Base-by-base conservation (phyloP, 495 filamentous ascomycete species). In the Aspergillus nidulans region DNA sequence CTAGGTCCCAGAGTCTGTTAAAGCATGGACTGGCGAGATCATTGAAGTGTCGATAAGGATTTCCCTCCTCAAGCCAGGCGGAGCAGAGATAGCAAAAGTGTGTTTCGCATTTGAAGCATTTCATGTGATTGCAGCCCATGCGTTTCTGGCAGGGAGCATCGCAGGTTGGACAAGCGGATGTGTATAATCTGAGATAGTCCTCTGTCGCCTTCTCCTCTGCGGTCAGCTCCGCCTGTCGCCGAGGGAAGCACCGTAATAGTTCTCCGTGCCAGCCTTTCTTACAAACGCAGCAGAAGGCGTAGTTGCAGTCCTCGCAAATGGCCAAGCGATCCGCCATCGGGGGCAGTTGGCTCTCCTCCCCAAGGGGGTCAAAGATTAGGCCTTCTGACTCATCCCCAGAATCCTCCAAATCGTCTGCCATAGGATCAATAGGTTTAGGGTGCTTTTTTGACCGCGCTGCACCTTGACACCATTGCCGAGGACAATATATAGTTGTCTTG, bases 41-140 rank as follows among this genome's bases (percentile, higher is more conserved):
- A 62, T 96, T 97, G 74, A 90, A 98, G 66, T 98, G 94, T 43
- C 75, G 68, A 59, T 97, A 98, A 9, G 94, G 92, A 57, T 97
- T 92, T 16, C 68, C 74, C 2, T 85, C 80, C 18, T 82, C 73
- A n/a, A 98, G 77, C 87, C 91, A 98, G 12, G 83, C 78, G 0
- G 87, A 87, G 67, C 94, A 98, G 6, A 98, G 85, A 63, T 97
- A 98, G 70, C 94, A 98, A 63, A 97, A 98, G 68, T 97, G 94
- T 1, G 90, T 85, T 40, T 83, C 75, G 73, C 94, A 98, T 52
- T 87, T 85, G 69, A 87, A 90, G 67, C 94, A 98, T 15, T 84
- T 86, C 94, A 98, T 98, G 65, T 98, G 94, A 68, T 98, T 98
- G 82, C 94, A 98, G 28, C 94, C 94, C 61, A 89, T 84, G 12